Conservation (phyloP, 2,329 filamentous ascomycete genomes). For the Botrytis paeoniae region DNA sequence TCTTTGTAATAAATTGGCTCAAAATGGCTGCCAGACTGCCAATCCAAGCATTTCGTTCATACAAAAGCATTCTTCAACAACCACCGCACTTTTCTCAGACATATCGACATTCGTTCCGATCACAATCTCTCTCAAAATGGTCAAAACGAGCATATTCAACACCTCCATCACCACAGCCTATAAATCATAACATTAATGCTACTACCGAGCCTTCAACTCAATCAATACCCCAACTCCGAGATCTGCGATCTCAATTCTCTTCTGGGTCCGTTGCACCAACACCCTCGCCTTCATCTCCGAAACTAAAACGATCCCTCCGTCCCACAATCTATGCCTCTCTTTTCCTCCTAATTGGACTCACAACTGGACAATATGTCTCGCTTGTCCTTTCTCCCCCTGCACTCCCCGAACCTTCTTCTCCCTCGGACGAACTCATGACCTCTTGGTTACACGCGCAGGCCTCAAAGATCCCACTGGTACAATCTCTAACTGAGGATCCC, state of each 20-base stretch:
- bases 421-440: slow-evolving; percentile 44
- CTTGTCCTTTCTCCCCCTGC: slow-evolving; percentile 46
- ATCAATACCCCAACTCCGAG: slow-evolving; percentile 13
- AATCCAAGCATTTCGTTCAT: background rate
- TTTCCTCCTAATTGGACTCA: slow-evolving; percentile 44
- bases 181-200: background rate
- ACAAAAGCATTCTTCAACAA: background rate
- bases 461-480: slow-evolving; percentile 48
- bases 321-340: slow-evolving; percentile 37
- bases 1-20: background rate
- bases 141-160: slow-evolving; percentile 11
- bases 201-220: background rate
- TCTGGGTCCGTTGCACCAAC: slow-evolving; percentile 3
- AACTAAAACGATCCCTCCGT: slow-evolving; percentile 32
- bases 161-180: slow-evolving; percentile 4
- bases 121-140: slow-evolving; percentile 2
- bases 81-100: background rate
- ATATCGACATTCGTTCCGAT: background rate
- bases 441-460: slow-evolving; percentile 44
- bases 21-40: background rate
- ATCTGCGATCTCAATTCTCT: slow-evolving; percentile 34
- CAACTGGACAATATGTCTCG: slow-evolving; percentile 41
- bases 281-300: slow-evolving; percentile 19
- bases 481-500: slow-evolving; percentile 45
- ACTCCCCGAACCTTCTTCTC: slow-evolving; percentile 41